phyloP scores from a whole-genome alignment of 2,329 filamentous ascomycete species.

The Sphaerulina musiva region DNA sequence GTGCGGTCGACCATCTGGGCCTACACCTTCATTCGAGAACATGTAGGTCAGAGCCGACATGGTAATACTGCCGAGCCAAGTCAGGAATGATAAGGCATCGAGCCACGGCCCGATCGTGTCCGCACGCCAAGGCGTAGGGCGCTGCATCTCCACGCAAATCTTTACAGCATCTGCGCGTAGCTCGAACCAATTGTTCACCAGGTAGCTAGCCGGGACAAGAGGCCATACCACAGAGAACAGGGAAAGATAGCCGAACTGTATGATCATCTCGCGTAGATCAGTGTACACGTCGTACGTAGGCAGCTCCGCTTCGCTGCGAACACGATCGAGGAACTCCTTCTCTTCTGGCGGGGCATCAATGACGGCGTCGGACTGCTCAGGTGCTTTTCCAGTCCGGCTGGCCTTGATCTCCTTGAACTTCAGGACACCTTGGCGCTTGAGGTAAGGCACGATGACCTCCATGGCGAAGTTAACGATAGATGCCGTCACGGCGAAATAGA shows the following conservation, averaged over 20 bases:
- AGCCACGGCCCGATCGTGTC: constrained; percentile 95
- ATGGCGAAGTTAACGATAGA: constrained; percentile 82
- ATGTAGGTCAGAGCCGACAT: constrained; percentile 84
- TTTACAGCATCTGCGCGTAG: constrained; percentile 90
- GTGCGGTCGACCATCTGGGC: constrained; percentile 59
- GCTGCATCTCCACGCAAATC: constrained; percentile 80
- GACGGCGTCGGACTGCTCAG: constrained; percentile 31
- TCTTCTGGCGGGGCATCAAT: constrained; percentile 68
- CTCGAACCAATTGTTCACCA: constrained; percentile 95
- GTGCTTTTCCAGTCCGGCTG: constrained; percentile 47
- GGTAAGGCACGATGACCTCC: constrained; percentile 76
- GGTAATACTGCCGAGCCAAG: constrained; percentile 86
- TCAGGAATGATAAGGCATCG: constrained; percentile 76
- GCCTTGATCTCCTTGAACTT: constrained; percentile 72
- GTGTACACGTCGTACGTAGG: constrained; percentile 81
- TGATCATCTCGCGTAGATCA: constrained; percentile 89
- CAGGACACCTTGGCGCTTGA: constrained; percentile 69
- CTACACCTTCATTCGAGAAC: constrained; percentile 65
- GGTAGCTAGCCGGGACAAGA: constrained; percentile 78
- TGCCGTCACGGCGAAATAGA: constrained; percentile 91
- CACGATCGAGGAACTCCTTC: constrained; percentile 68
- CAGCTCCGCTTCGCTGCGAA: constrained; percentile 75
- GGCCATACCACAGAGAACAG: constrained; percentile 95
- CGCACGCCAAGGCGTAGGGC: constrained; percentile 80
- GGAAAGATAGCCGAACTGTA: constrained; percentile 76